phyloP scores from a whole-genome alignment of 768 basidiomycete species.

The Kondoa subrosea region DNA sequence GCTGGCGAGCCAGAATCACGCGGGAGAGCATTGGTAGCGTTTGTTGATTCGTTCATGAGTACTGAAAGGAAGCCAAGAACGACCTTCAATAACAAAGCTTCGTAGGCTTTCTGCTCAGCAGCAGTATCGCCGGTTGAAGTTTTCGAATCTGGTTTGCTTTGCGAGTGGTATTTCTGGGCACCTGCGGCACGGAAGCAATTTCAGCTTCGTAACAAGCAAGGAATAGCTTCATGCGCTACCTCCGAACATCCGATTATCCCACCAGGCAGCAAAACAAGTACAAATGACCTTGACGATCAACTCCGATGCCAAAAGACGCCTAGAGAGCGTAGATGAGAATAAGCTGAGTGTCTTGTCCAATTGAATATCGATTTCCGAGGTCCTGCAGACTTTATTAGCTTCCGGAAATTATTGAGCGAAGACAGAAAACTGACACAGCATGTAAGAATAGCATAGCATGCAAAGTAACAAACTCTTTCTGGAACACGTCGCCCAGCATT shows the following conservation, averaged over 20 bases:
- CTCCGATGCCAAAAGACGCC: slow-evolving; percentile 56
- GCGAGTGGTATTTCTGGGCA: not conserved
- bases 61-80: not conserved
- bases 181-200: not conserved
- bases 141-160: not conserved
- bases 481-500: slow-evolving; percentile 5
- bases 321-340: slow-evolving; percentile 47
- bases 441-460: slow-evolving; percentile 8
- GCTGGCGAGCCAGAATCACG: not conserved
- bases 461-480: slow-evolving; percentile 12
- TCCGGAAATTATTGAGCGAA: not conserved
- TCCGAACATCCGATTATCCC: slow-evolving; percentile 54
- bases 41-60: not conserved
- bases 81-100: not conserved
- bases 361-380: slow-evolving; percentile 31
- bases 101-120: not conserved
- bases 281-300: slow-evolving; percentile 57
- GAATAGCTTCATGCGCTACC: slow-evolving; percentile 1
- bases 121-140: not conserved
- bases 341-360: slow-evolving; percentile 41
- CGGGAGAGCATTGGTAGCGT: not conserved
- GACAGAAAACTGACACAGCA: not conserved
- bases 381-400: slow-evolving; percentile 1
- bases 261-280: slow-evolving; percentile 61
- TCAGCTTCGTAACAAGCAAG: not conserved